A percentile compares a stretch with the other conserved stretches of the same genome.
These are phyloP conservation scores for Magnusiomyces fungicola DNA, from an alignment of 1,139 yeast species.

Conservation along the genomic window DNA sequence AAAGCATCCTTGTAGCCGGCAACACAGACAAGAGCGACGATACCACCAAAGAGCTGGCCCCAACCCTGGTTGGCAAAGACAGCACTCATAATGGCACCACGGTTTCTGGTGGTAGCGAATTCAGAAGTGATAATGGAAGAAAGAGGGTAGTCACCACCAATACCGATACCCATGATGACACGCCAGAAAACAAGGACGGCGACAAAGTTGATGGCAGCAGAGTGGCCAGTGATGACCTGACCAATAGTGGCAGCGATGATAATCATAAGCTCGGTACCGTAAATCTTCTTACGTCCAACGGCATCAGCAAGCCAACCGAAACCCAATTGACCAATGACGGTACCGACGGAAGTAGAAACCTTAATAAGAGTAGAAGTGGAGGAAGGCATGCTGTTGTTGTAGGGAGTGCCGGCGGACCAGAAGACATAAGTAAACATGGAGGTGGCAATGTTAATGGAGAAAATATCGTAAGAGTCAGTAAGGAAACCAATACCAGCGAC, in stretches of 20 bases:
- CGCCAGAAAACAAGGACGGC: constrained; percentile 41
- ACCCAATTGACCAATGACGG: constrained; percentile 63
- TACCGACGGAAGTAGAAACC: constrained; percentile 66
- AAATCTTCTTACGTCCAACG: constrained; percentile 77
- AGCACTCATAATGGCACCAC: constrained; percentile 36
- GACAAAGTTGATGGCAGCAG: constrained; percentile 59
- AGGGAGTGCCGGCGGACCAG: constrained; percentile 40
- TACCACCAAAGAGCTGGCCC: constrained; percentile 40
- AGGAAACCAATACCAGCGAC: constrained; percentile 94
- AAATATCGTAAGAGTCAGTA: constrained; percentile 88
- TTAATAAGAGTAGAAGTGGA: constrained; percentile 70
- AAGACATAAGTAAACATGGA: constrained; percentile 47
- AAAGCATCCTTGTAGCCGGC: constrained; percentile 44
- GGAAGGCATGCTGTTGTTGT: constrained; percentile 46
- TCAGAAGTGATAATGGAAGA: constrained; percentile 54
- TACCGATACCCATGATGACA: constrained; percentile 51
- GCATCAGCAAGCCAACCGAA: constrained; percentile 75
- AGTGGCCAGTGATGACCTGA: constrained; percentile 52
- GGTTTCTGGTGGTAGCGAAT: constrained; percentile 32
- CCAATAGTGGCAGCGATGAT: constrained; percentile 71
- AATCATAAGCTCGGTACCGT: constrained; percentile 76
- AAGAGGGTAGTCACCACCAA: constrained; percentile 98
- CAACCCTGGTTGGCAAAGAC: constrained; percentile 40
- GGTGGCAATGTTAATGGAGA: constrained; percentile 77
- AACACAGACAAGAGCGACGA: constrained; percentile 30